These are phyloP conservation scores for Penstemon davidsonii DNA, from an alignment of 257 asterid genomes.

Conservation along the genomic window DNA sequence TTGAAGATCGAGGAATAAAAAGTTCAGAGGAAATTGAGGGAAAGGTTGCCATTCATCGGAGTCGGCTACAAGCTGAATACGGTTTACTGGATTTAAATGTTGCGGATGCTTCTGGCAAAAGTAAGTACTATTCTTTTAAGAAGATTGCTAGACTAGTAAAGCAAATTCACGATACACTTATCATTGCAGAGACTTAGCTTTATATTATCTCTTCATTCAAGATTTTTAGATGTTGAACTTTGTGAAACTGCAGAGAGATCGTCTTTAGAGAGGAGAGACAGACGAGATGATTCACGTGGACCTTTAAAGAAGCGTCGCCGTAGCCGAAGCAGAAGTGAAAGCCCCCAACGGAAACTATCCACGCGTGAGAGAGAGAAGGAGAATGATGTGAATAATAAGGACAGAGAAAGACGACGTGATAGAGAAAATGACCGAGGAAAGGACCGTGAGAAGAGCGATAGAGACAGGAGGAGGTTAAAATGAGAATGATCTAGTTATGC, in stretches of 20 bases:
- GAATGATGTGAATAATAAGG: conserved; percentile 45
- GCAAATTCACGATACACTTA: background rate
- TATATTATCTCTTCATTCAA: background rate
- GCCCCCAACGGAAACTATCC: conserved; percentile 66
- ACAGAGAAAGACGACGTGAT: conserved; percentile 55
- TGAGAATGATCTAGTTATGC: conserved; percentile 29
- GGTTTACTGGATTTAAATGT: conserved; percentile 59
- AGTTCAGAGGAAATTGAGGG: conserved; percentile 69
- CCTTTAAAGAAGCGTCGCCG: conserved; percentile 64
- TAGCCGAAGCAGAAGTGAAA: conserved; percentile 68
- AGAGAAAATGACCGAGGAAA: conserved; percentile 49
- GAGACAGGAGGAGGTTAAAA: conserved; percentile 65
- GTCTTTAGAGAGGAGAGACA: conserved; percentile 56
- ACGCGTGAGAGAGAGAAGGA: conserved; percentile 63
- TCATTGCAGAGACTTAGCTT: background rate
- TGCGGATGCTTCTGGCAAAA: conserved; percentile 51
- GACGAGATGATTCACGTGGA: conserved; percentile 59
- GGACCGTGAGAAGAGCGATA: conserved; percentile 59
- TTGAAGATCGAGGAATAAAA: conserved; percentile 75
- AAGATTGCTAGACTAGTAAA: background rate
- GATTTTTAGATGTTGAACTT: background rate
- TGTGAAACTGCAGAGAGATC: conserved; percentile 46
- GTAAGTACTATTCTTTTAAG: conserved; percentile 44
- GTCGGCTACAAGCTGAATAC: conserved; percentile 64
- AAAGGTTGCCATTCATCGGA: conserved; percentile 67